Evolutionary conservation across 2,329 filamentous ascomycete genomes (phyloP).

Genomic region (Gnomoniopsis sp.): DNA sequence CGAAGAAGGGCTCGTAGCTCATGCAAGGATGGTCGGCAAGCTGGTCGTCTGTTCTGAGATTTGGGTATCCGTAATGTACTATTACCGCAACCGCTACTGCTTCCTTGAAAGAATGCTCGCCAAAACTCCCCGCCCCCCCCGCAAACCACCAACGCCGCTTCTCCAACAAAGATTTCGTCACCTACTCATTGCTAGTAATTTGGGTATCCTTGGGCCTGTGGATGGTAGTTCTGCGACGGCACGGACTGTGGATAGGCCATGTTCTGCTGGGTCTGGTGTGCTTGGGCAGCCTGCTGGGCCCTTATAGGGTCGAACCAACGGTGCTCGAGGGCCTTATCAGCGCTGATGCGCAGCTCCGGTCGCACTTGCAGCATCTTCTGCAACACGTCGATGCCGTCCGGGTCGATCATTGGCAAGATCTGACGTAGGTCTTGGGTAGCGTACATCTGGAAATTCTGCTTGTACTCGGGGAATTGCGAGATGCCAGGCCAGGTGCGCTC

Average conservation of each 20-base stretch:
- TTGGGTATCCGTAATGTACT: not conserved
- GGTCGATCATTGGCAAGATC: constrained; percentile 88
- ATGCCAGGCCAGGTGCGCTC: constrained; percentile 96
- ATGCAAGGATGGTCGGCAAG: not conserved
- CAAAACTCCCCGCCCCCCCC: not conserved
- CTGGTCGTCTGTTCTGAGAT: not conserved
- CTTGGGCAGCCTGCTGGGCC: constrained; percentile 50
- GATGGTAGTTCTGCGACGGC: constrained; percentile 32
- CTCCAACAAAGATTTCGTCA: not conserved
- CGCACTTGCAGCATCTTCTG: constrained; percentile 88
- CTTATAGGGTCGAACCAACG: constrained; percentile 85
- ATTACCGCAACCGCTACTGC: not conserved
- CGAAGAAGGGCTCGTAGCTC: not conserved
- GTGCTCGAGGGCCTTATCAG: constrained; percentile 80
- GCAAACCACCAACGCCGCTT: not conserved
- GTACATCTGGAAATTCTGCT: constrained; percentile 90
- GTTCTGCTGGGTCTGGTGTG: constrained; percentile 31
- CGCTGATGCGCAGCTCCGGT: constrained; percentile 87
- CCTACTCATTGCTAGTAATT: not conserved
- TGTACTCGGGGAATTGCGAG: constrained; percentile 95
- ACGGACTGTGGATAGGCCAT: constrained; percentile 38
- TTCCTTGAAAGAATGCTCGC: not conserved
- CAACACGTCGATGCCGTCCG: constrained; percentile 79
- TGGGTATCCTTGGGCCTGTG: constrained; percentile 10
- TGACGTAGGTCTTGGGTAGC: constrained; percentile 84